phyloP scores from a whole-genome alignment of 495 filamentous ascomycete species.

The Podospora sp. region DNA sequence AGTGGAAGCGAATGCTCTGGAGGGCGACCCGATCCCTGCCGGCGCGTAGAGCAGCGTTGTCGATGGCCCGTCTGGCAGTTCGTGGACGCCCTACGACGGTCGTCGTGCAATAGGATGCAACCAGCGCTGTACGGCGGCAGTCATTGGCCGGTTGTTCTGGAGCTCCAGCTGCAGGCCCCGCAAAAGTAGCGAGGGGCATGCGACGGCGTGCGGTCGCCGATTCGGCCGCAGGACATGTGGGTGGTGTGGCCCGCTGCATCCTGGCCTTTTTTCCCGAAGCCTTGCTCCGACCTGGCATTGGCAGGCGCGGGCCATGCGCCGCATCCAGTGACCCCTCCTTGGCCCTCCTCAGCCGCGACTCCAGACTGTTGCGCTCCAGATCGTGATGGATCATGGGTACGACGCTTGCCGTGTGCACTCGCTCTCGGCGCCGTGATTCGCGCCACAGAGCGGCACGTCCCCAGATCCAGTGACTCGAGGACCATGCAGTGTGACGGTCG shows the following conservation, averaged over 20 bases:
- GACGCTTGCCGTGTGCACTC: slow-evolving; percentile 39
- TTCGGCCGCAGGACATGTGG: slow-evolving; percentile 41
- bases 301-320: slow-evolving; percentile 34
- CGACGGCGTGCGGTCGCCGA: slow-evolving; percentile 37
- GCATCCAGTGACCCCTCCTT: slow-evolving; percentile 25
- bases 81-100: slow-evolving; percentile 33
- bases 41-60: slow-evolving; percentile 55
- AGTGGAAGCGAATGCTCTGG: slow-evolving; percentile 34
- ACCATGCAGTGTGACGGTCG: slow-evolving; percentile 45
- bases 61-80: slow-evolving; percentile 41
- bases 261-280: slow-evolving; percentile 34
- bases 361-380: slow-evolving; percentile 7
- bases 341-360: slow-evolving; percentile 1
- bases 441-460: slow-evolving; percentile 22
- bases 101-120: slow-evolving; percentile 48
- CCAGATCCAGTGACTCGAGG: slow-evolving; percentile 44
- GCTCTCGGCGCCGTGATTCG: slow-evolving; percentile 36
- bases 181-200: slow-evolving; percentile 10
- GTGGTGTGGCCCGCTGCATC: slow-evolving; percentile 41
- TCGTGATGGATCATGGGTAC: slow-evolving; percentile 17
- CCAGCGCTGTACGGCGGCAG: slow-evolving; percentile 36
- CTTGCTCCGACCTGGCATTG: slow-evolving; percentile 33
- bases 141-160: slow-evolving; percentile 42
- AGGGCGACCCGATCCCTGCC: slow-evolving; percentile 42
- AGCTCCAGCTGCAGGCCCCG: slow-evolving; percentile 31